A percentile compares a stretch with the other conserved stretches of the same genome.
phyloP scores from a whole-genome alignment of 2,329 filamentous ascomycete genomes.

The Xylaria sp. region DNA sequence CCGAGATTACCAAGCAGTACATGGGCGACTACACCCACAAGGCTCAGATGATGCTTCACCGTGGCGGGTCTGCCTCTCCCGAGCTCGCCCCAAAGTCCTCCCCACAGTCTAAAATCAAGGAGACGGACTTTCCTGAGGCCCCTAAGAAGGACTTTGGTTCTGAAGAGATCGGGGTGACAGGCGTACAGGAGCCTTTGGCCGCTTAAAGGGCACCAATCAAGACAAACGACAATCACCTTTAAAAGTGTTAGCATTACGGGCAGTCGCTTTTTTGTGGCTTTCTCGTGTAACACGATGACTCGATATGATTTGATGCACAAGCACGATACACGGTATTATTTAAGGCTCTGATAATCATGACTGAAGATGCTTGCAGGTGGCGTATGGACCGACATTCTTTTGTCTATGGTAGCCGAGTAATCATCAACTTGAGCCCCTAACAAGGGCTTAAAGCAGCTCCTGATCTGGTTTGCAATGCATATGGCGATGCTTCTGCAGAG shows the following conservation, averaged over 20 bases:
- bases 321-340: slow-evolving; percentile 39
- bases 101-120: slow-evolving; percentile 47
- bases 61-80: slow-evolving; percentile 58
- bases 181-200: slow-evolving; percentile 49
- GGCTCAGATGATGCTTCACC: slow-evolving; percentile 69
- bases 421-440: slow-evolving; percentile 18
- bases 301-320: slow-evolving; percentile 44
- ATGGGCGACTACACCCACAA: slow-evolving; percentile 74
- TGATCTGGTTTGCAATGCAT: slow-evolving; percentile 25
- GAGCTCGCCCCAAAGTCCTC: slow-evolving; percentile 51
- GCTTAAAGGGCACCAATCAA: slow-evolving; percentile 43
- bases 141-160: slow-evolving; percentile 51
- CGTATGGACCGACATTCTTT: slow-evolving; percentile 31
- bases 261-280: slow-evolving; percentile 28
- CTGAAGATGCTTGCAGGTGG: slow-evolving; percentile 33
- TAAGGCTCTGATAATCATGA: slow-evolving; percentile 34
- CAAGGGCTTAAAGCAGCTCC: slow-evolving; percentile 26
- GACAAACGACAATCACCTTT: slow-evolving; percentile 10
- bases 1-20: slow-evolving; percentile 73
- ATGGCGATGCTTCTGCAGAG: slow-evolving; percentile 27
- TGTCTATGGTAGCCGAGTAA: slow-evolving; percentile 31
- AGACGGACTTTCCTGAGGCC: slow-evolving; percentile 61
- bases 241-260: slow-evolving; percentile 34
- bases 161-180: slow-evolving; percentile 46
- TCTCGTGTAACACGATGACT: slow-evolving; percentile 39